Conservation (phyloP, 2,329 filamentous ascomycete genomes). For the Sporothrix brunneoviolacea region DNA sequence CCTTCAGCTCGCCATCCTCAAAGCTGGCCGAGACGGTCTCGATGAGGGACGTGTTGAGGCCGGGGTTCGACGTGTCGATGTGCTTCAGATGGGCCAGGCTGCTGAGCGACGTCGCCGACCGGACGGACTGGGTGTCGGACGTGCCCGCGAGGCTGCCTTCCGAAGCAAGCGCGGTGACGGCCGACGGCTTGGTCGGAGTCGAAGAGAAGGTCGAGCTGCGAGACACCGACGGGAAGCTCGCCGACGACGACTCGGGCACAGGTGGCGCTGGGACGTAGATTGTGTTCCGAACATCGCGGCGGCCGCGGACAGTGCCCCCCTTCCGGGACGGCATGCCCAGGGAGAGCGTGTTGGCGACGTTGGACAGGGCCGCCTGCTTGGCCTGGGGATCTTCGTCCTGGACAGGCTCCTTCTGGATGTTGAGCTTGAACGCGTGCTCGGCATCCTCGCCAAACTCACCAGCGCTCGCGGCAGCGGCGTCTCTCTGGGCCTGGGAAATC, state of each 20-base stretch:
- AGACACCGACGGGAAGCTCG: conserved; percentile 1
- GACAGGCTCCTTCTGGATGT: conserved; percentile 71
- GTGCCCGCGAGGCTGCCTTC: conserved; percentile 51
- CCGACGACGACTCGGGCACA: conserved; percentile 24
- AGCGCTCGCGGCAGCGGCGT: conserved; percentile 38
- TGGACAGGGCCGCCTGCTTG: conserved; percentile 66
- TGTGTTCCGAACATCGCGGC: conserved; percentile 86
- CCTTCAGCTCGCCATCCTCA: conserved; percentile 63
- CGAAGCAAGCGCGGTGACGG: conserved; percentile 52
- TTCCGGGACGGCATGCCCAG: conserved; percentile 60
- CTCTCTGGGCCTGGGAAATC: conserved; percentile 66
- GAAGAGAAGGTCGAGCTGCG: conserved; percentile 26
- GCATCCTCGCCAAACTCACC: conserved; percentile 44
- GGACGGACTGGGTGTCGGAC: conserved; percentile 86
- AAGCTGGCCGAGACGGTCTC: conserved; percentile 87
- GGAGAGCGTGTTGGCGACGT: conserved; percentile 66
- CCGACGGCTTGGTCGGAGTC: conserved; percentile 35
- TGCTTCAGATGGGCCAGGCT: conserved; percentile 66
- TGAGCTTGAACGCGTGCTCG: conserved; percentile 70
- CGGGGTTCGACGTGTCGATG: conserved; percentile 70
- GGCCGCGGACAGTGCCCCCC: conserved; percentile 72
- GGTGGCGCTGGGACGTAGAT: conserved; percentile 65
- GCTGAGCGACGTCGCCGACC: conserved; percentile 75
- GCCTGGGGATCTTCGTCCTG: conserved; percentile 70
- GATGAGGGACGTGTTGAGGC: conserved; percentile 81